A percentile compares a stretch with the other conserved stretches of the same genome.
Evolutionary conservation across 148 eudicot species (phyloP).

Genomic region (Spergularia bocconei): DNA sequence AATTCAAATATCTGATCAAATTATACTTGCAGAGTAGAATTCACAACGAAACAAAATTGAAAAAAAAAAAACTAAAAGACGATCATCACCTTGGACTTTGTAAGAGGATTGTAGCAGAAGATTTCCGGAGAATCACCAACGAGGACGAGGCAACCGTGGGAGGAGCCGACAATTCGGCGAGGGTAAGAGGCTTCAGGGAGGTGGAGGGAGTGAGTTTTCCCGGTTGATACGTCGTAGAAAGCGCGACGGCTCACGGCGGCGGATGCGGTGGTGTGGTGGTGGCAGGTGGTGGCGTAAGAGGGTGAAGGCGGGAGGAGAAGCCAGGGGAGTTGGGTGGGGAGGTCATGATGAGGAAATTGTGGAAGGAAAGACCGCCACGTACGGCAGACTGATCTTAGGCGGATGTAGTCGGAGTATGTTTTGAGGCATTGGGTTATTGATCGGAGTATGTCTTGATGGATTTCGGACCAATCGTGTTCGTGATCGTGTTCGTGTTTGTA

Average conservation of each 20-base stretch:
- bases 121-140: constrained; percentile 47
- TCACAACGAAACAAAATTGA: too few relatives aligned
- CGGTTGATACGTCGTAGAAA: constrained; percentile 38
- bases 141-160: constrained; percentile 55
- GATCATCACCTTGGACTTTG: constrained; percentile 25
- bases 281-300: background rate
- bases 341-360: constrained; percentile 33
- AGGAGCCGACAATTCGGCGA: constrained; percentile 64
- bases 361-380: constrained; percentile 34
- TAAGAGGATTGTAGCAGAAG: constrained; percentile 56
- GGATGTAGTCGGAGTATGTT: constrained; percentile 44
- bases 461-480: constrained; percentile 46
- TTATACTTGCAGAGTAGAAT: too few relatives aligned
- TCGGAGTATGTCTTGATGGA: constrained; percentile 53
- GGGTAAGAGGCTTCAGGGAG: constrained; percentile 42
- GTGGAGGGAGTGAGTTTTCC: constrained; percentile 34
- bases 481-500: too few relatives aligned
- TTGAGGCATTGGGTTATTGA: constrained; percentile 37
- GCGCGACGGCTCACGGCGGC: constrained; percentile 21
- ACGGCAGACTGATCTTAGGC: constrained; percentile 58
- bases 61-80: too few relatives aligned
- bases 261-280: background rate
- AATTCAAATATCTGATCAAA: too few relatives aligned
- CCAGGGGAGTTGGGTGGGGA: constrained; percentile 64
- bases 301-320: constrained; percentile 40